Percentiles rank a stretch among this genome's conserved stretches.
Conservation (phyloP, 2,329 filamentous ascomycete species). For the Scedosporium aurantiacum region DNA sequence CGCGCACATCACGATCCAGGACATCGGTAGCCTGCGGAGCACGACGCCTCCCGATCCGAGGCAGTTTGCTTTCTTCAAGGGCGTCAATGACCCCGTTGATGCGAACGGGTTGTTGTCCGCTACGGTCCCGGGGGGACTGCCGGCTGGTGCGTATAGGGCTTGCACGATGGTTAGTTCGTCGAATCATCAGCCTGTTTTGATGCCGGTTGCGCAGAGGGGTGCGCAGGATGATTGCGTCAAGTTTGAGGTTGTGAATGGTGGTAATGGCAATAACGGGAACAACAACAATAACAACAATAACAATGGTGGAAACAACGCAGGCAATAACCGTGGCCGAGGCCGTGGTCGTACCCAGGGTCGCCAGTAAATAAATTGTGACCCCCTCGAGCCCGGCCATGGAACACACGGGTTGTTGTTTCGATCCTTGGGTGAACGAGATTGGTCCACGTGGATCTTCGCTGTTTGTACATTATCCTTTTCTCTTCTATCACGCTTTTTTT, state of each 20-base stretch:
- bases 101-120: conserved; percentile 33
- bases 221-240: conserved; percentile 41
- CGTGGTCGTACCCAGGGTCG: not conserved
- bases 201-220: conserved; percentile 45
- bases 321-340: conserved; percentile 6
- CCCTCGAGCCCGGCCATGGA: no score
- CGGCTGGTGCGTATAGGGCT: conserved; percentile 35
- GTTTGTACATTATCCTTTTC: not conserved
- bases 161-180: conserved; percentile 38
- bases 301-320: conserved; percentile 12
- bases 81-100: conserved; percentile 40
- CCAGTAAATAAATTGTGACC: not conserved
- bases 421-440: no score
- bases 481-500: not conserved
- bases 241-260: conserved; percentile 27
- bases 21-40: conserved; percentile 25
- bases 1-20: conserved; percentile 41
- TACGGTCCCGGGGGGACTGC: conserved; percentile 32
- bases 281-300: not conserved
- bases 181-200: conserved; percentile 46
- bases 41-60: conserved; percentile 25
- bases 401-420: no score
- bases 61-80: conserved; percentile 45
- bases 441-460: not conserved
- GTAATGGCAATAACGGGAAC: not conserved